Conservation (phyloP, 306 rosid genomes). For the Castanopsis chinensis region DNA sequence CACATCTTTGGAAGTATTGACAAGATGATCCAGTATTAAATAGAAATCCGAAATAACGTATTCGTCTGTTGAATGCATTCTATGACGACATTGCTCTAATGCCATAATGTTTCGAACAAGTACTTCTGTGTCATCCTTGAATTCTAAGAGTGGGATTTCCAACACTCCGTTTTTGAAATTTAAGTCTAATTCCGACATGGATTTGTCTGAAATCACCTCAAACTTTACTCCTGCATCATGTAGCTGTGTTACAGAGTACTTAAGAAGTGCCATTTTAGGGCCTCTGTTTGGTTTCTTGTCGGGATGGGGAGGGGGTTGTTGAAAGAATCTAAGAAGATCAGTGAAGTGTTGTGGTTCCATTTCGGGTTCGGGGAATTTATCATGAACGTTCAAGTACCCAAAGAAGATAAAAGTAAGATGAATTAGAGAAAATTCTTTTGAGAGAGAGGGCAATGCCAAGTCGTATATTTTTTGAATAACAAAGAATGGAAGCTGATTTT, state of each 20-base stretch:
- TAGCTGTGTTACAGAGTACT: too few relatives aligned
- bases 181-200: not conserved
- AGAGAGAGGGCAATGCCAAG: not conserved
- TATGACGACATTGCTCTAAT: conserved; percentile 35
- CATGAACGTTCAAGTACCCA: not conserved
- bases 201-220: not conserved
- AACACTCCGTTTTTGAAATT: conserved; percentile 11
- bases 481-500: conserved; percentile 29
- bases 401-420: conserved; percentile 19
- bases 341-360: conserved; percentile 31
- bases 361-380: not conserved
- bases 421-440: not conserved
- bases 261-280: rapidly evolving
- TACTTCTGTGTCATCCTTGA: conserved; percentile 26
- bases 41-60: conserved; percentile 25
- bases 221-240: conserved; percentile 35
- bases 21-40: conserved; percentile 22
- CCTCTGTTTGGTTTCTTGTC: too few relatives aligned
- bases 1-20: conserved; percentile 29
- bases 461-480: conserved; percentile 11
- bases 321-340: conserved; percentile 28
- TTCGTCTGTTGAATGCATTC: not conserved
- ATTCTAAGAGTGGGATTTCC: conserved; percentile 28
- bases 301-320: conserved; percentile 12
- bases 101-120: conserved; percentile 37